Base-by-base conservation (phyloP, 139 green algal genomes). In the Choricystis sp. region DNA sequence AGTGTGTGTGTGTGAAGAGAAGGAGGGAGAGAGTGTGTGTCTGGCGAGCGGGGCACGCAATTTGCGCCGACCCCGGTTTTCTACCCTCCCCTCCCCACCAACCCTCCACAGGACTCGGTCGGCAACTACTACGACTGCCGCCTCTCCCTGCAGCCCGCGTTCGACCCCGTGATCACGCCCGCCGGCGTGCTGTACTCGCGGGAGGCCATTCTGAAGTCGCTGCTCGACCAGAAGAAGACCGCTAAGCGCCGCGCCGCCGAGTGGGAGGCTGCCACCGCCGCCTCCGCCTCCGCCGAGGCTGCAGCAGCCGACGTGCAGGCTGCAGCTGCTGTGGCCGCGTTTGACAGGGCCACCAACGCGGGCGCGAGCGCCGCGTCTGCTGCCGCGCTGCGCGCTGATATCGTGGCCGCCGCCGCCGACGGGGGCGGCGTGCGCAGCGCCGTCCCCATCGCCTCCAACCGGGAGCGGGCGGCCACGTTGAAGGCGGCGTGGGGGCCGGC, bases 61-160 rank as follows among this genome's bases (percentile, higher is more conserved):
- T n/a, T n/a, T n/a, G n/a, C n/a, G n/a, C n/a, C n/a, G n/a, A n/a
- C n/a, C n/a, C n/a, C n/a, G n/a, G 48, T 19, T 9, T 58, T 23
- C 23, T 58, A 23, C 52, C 23, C 52, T 23, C 23, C 57, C 28
- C 57, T 14, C 9, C 28, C 28, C 28, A 21, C 16, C 27, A 62
- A 62, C 57, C 27, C 57, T 21, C 57, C 27, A 21, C 83, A 94
- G 87, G 86, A 95, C 69, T 85, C 86, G 0, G 59, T 89, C 0
- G 88, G 86, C 29, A 92, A 89, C 67, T 95, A 79, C 64, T 85
- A 90, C 56, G 88, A 96, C 66, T 96, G 88, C 78, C 78, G 80
- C 31, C 63, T 96, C 0, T 92, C 88, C 0, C 70, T 95, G 19
- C 74, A 79, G 58, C 76, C 81, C 23, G 85, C 81, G n/a, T 73